A percentile compares a stretch with the other conserved stretches of the same genome.
These are phyloP conservation scores for Oryza rufipogon DNA, from an alignment of 176 grass and related monocot genomes.

Conservation along the genomic window DNA sequence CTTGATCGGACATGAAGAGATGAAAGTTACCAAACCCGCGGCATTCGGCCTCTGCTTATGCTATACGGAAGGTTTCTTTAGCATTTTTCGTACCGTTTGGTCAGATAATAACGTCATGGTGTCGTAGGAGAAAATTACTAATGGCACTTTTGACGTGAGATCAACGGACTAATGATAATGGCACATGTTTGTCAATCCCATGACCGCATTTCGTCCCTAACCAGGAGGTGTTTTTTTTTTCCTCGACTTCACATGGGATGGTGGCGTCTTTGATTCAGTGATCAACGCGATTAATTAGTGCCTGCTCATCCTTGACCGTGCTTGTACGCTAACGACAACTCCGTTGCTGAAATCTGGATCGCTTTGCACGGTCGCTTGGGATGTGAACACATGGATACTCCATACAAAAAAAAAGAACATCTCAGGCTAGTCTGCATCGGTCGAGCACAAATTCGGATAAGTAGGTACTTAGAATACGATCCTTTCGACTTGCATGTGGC, in stretches of 20 bases:
- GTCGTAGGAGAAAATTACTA: not conserved
- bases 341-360: conserved; percentile 14
- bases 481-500: conserved; percentile 2
- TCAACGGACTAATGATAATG: conserved; percentile 1
- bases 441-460: not conserved
- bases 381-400: not conserved
- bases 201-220: not conserved
- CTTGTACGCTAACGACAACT: not conserved
- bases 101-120: conserved; percentile 18
- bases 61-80: not conserved
- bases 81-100: not conserved
- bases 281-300: not conserved
- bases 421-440: not conserved
- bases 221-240: not conserved
- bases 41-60: not conserved
- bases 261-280: conserved; percentile 3
- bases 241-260: conserved; percentile 18
- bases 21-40: conserved; percentile 8
- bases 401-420: not conserved
- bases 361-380: not conserved
- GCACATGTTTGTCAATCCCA: not conserved
- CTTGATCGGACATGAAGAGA: not conserved
- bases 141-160: not conserved
- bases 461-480: too few species aligned
- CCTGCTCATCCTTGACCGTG: not conserved